These are phyloP conservation scores for Steccherinum ochraceum DNA, from an alignment of 768 basidiomycete species.

Conservation along the genomic window DNA sequence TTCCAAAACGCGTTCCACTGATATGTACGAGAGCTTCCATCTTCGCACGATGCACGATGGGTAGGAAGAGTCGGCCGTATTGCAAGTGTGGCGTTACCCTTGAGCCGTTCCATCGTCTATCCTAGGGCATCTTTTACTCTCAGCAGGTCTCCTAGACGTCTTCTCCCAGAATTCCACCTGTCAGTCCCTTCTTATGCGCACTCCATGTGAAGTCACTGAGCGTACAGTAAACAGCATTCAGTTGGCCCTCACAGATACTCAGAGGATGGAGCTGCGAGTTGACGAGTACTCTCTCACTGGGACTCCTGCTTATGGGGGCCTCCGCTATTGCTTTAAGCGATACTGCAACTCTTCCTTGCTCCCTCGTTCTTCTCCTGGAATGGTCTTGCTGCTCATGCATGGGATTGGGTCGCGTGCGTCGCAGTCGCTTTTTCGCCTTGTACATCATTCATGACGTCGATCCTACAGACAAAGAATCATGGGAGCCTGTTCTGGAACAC, in stretches of 20 bases:
- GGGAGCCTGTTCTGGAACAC: not conserved
- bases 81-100: no score
- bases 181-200: no score
- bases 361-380: not conserved
- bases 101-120: no score
- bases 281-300: not conserved
- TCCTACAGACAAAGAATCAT: not conserved
- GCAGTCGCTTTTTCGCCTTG: not conserved
- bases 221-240: slow-evolving; percentile 39
- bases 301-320: not conserved
- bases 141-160: no score
- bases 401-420: not conserved
- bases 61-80: no score
- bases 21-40: no score
- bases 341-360: not conserved
- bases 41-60: no score
- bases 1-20: no score
- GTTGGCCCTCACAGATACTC: not conserved
- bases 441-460: not conserved
- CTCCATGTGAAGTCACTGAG: slow-evolving; percentile 52
- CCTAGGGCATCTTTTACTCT: no score
- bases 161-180: no score
- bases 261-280: not conserved
- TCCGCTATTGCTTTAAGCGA: not conserved
- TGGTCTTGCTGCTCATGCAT: not conserved